Evolutionary conservation across 2,329 filamentous ascomycete species (phyloP), one percentile per base, ranked within the genome.

Genomic region (Fusarium sp.): DNA sequence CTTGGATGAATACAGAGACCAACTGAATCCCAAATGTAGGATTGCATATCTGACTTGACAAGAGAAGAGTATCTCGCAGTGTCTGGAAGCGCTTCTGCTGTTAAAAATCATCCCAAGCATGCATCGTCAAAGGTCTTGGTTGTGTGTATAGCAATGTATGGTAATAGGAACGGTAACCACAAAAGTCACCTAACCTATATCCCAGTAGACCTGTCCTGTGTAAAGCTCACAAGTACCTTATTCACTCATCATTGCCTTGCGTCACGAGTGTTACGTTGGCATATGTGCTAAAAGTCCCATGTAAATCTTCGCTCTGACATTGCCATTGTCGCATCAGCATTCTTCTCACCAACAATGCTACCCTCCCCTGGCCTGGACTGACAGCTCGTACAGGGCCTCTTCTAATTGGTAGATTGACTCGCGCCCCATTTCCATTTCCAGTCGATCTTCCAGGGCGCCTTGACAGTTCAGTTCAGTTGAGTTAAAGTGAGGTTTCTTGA

Each of bases 311-410:
- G 34, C 29, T 44, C 22, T 44, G 43, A 25, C 58, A 57, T 47
- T 63, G 20, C 13, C 47, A 47, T 30, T 55, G 25, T 46, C 38
- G 16, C 27, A 41, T 57, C 27, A 41, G 32, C 34, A 38, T 40
- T 47, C 57, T 54, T 62, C 16, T 63, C 30, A 62, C 32, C 27
- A 52, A 25, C 27, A 25, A 57, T 48, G 34, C 47, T 40, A 56
- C 48, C n/a, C 29, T n/a, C 43, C 43, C 59, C 25, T 64, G 27
- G 47, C 61, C 61, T 41, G 41, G 49, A 47, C 34, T 48, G 34
- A 48, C 22, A 41, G 24, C 41, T 64, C 49, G 44, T 51, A 49
- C 44, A 25, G 61, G 52, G 20, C 38, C 48, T 56, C 24, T 56
- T 30, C 58, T 11, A 30, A 63, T 15, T 64, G 61, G 48, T 41